A percentile compares a stretch with the other conserved stretches of the same genome.
Evolutionary conservation across 179 eudicot genomes (phyloP).

Genomic region (Pouteria campechiana): DNA sequence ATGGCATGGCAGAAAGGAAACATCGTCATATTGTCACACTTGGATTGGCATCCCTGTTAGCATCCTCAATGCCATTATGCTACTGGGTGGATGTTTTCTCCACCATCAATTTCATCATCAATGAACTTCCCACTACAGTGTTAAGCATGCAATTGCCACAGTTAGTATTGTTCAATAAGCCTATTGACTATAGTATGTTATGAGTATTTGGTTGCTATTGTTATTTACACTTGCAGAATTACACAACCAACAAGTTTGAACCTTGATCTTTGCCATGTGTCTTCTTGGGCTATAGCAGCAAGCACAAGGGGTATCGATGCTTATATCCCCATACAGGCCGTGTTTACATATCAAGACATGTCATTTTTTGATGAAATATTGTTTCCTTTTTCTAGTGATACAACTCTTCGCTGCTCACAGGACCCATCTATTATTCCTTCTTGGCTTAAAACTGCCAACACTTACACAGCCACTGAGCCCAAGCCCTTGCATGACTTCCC

Average conservation of each 20-base stretch:
- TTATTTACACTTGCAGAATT: background rate
- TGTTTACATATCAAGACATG: background rate
- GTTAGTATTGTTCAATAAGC: background rate
- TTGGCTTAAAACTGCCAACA: too few species aligned
- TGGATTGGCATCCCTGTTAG: background rate
- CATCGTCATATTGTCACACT: background rate
- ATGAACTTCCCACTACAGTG: background rate
- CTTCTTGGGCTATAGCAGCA: background rate
- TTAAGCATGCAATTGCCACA: background rate
- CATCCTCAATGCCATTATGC: background rate
- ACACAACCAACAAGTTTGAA: background rate
- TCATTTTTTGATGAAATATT: background rate
- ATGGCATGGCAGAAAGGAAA: background rate
- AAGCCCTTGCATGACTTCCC: too few species aligned
- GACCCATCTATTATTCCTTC: too few species aligned
- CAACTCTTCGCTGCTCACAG: too few species aligned
- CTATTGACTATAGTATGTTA: background rate
- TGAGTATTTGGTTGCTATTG: background rate
- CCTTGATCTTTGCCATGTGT: background rate
- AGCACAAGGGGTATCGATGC: background rate
- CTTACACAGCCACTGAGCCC: too few species aligned
- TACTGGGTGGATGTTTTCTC: background rate
- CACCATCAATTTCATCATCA: background rate
- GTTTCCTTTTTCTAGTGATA: too few species aligned
- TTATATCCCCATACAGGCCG: background rate